Evolutionary conservation across 2,329 filamentous ascomycete species (phyloP), one percentile per base, ranked within the genome.

Genomic region (Claviceps sp.): DNA sequence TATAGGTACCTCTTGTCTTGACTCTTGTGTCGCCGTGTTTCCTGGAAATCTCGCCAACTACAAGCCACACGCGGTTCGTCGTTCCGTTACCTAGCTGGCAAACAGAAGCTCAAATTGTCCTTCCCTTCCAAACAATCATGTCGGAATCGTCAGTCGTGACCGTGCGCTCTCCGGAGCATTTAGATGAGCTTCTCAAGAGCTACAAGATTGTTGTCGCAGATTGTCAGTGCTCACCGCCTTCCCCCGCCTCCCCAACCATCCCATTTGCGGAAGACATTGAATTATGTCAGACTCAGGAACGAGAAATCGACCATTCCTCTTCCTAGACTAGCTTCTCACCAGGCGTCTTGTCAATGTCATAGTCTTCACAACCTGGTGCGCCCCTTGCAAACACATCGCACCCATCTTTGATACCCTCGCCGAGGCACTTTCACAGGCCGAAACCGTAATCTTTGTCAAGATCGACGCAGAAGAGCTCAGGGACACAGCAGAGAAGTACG

Each of bases 341-440:
- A 11, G 11, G 17, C 17, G 16, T 41, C 17, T 41, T 42, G 41
- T 22, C 41, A 42, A 22, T 6, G 7, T 2, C 37, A 53, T 52
- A 95, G 89, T 96, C 75, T 91, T 87, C 62, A 88, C 89, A 62
- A 84, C 88, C 63, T 93, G 86, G 84, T 95, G 87, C 64, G 83
- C 74, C 38, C 86, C 89, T 62, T 95, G 89, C 78, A 86, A 88
- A 61, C 76, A 80, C 57, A 89, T 97, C 58, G 86, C 85, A 5
- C 88, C 90, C 17, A 69, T 89, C 56, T 96, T 88, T 72, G 87
- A 93, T 62, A 73, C 83, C 64, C 78, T 96, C 48, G 82, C 89
- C 37, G 65, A 70, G 45, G 76, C 82, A 56, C 77, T 95, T 46
- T 85, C 87, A 17, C 78, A 82, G 50, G 78, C 84, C 16, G 81